Evolutionary conservation across 331 rosid genomes (phyloP), one percentile per base, ranked within the genome.

Genomic region (Saraca asoca): DNA sequence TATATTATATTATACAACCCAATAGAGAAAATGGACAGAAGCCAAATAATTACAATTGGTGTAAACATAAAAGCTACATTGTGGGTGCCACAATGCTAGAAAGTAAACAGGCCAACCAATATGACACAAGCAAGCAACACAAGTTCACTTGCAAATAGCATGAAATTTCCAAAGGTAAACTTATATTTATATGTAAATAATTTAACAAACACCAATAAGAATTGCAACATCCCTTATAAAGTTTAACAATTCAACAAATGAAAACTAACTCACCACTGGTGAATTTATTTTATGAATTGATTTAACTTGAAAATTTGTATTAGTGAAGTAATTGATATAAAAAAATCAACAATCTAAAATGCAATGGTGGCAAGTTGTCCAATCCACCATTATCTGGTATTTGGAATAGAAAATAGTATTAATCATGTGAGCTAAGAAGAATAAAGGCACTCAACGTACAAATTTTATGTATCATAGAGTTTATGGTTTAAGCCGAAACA

Each of bases 71-170:
- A 84, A 12, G 84, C 84, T 45, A 84, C 89, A 66, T 75, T 81
- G 83, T 81, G 86, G 60, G 87, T 81, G 53, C 89, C 89, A 60
- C 58, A 79, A 62, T 84, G 89, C 78, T 84, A 86, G 51, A 84
- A 81, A 35, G 86, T 84, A 84, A 84, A 84, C 60, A 84, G 80
- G 37, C 89, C 89, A 59, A 81, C 81, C 83, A 84, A 79, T 56
- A 84, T 78, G 48, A 46, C 82, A 79, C 86, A 84, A 19, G 89
- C 86, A 58, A 84, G 70, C 84, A 79, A 75, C 54, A 84, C 63
- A 58, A 81, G 77, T 53, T 70, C 80, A 62, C 81, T 86, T 81
- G 56, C 58, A 65, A 35, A 61, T 10, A 38, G 46, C 5, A 46
- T 51, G 51, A 46, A 20, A 13, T 11, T 62, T 34, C 45, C 18